Base-by-base conservation (phyloP, 106 monocot species). In the Ottelia alismoides region DNA sequence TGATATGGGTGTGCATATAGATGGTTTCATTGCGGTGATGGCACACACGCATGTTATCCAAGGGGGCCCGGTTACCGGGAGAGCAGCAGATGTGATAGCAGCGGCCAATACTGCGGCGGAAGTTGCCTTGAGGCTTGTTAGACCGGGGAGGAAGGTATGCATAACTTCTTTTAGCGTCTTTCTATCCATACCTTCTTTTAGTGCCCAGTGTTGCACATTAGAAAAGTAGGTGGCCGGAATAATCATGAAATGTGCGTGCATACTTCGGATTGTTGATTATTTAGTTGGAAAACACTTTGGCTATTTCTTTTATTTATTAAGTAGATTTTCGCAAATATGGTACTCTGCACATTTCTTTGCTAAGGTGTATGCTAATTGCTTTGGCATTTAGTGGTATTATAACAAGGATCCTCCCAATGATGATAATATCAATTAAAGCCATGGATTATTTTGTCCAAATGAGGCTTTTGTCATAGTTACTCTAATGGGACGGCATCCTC, bases 1-100 rank as follows among this genome's bases (percentile, higher is more conserved):
- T 44, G 71, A 71, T 26, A 57, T 71, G 71, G 71, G 64, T 10
- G 64, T 57, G n/a, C 71, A 71, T 29, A 71, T 71, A 20, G 71
- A 71, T 57, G 71, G 71, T 25, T 71, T 71, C 20, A 71, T 71
- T 30, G 64, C 71, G 3, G 71, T 71, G 19, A 57, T 64, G 32
- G 71, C 71, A n/a, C 71, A 71, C 51, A 71, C 71, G 17, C 71
- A 71, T 64, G 64, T 64, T 11, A 1, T 71, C 5, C 56, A 64
- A 5, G 32, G 58, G 25, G 71, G 64, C 0, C 64, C 71, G 1
- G 45, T 71, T 21, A 71, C 64, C 5, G 71, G 71, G 11, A 63
- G 71, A 53, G 71, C 71, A 11, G 71, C 71, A 29, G 62, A 70
- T 48, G 61, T 70, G 4, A 48, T 70, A 54, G 55, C 70, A 18